Evolutionary conservation across 2,329 filamentous ascomycete species (phyloP).

Genomic region (Aspergillus sp.): DNA sequence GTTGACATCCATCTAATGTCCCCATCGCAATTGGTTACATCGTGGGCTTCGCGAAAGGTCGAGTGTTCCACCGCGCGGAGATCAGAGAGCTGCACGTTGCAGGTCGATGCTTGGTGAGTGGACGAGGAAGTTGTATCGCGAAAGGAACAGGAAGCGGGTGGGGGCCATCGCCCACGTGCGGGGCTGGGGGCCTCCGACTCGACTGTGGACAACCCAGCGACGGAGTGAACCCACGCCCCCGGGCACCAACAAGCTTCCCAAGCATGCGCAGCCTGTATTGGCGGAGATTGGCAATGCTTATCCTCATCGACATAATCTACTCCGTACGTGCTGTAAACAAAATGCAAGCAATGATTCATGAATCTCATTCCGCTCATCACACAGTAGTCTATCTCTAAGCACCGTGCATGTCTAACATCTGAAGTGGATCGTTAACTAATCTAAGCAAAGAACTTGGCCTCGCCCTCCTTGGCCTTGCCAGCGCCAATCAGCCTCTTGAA

Average conservation of each 20-base stretch:
- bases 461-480: conserved; percentile 83
- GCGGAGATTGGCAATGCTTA: conserved; percentile 1
- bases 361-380: conserved; percentile 2
- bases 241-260: conserved; percentile 8
- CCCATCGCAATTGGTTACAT: conserved; percentile 7
- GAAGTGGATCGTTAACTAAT: neutral
- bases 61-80: conserved; percentile 1
- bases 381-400: conserved; percentile 7
- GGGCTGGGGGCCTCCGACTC: neutral
- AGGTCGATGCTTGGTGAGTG: conserved; percentile 14
- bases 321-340: too few species aligned
- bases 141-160: conserved; percentile 5
- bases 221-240: neutral
- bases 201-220: neutral
- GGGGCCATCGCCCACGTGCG: conserved; percentile 1
- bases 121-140: neutral
- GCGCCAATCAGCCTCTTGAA: conserved; percentile 73
- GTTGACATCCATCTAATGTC: neutral
- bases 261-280: conserved; percentile 1
- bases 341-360: neutral
- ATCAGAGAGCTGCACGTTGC: conserved; percentile 15
- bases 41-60: neutral
- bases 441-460: conserved; percentile 61
- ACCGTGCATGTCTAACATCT: neutral
- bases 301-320: neutral